phyloP scores from a whole-genome alignment of 768 basidiomycete genomes.

The Tricholoma bakamatsutake region DNA sequence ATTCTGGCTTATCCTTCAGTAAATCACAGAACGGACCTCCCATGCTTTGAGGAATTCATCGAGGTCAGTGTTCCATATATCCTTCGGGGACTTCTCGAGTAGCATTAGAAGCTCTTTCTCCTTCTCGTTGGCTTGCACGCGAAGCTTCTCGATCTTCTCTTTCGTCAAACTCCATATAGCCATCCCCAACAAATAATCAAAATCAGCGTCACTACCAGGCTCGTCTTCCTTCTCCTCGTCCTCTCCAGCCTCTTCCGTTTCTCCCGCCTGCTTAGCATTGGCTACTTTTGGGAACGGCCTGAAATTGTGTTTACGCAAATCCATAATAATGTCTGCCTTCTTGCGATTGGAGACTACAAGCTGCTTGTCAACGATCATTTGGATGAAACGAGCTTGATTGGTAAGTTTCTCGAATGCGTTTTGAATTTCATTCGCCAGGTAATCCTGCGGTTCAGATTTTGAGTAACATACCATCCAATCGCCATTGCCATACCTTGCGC shows the following conservation, averaged over 20 bases:
- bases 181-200: conserved; percentile 93
- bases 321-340: conserved; percentile 78
- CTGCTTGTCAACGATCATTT: conserved; percentile 89
- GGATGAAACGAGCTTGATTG: conserved; percentile 95
- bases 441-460: conserved; percentile 51
- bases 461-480: background rate
- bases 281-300: conserved; percentile 82
- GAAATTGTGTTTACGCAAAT: conserved; percentile 81
- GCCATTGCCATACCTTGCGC: conserved; percentile 63
- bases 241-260: conserved; percentile 53
- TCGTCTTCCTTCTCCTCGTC: conserved; percentile 47
- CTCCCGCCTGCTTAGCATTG: conserved; percentile 62
- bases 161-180: conserved; percentile 91
- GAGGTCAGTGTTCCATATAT: conserved; percentile 88
- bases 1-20: conserved; percentile 7
- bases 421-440: conserved; percentile 78
- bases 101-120: conserved; percentile 74
- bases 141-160: conserved; percentile 91
- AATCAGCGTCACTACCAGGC: conserved; percentile 54
- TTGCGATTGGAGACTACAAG: conserved; percentile 83
- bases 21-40: conserved; percentile 53
- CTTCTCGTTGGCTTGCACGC: conserved; percentile 74
- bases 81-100: conserved; percentile 70
- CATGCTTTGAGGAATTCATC: conserved; percentile 80
- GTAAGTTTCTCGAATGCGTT: conserved; percentile 74